These are phyloP conservation scores for Leucocoprinus leucothites DNA, from an alignment of 768 basidiomycete species.

Conservation along the genomic window DNA sequence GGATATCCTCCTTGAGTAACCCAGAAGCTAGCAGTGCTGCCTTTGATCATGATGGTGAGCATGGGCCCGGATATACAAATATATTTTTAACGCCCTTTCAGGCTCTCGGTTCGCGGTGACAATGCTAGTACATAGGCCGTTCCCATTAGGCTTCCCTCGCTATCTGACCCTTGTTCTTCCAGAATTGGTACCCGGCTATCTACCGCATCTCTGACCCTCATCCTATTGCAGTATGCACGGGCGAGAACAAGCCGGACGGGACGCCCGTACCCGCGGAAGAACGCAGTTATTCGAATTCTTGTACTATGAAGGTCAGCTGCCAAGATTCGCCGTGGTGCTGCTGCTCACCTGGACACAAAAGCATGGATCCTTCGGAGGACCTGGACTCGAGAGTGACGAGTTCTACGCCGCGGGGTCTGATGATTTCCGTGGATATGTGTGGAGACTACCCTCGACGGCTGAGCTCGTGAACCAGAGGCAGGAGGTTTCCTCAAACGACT, in stretches of 20 bases:
- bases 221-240: constrained; percentile 70
- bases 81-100: constrained; percentile 21
- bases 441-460: constrained; percentile 60
- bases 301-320: constrained; percentile 70
- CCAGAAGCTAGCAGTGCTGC: constrained; percentile 68
- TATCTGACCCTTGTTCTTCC: constrained; percentile 16
- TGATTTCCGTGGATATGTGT: constrained; percentile 77
- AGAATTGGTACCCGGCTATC: constrained; percentile 73
- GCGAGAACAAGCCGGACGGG: constrained; percentile 53
- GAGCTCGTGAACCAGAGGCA: constrained; percentile 43
- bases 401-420: constrained; percentile 80
- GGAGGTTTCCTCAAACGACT: constrained; percentile 42
- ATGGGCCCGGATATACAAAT: not conserved
- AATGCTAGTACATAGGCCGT: constrained; percentile 55
- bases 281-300: constrained; percentile 64
- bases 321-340: not conserved
- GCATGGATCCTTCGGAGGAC: constrained; percentile 77
- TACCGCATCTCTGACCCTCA: constrained; percentile 64
- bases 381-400: constrained; percentile 46
- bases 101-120: constrained; percentile 65
- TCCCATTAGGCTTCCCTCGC: not conserved
- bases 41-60: constrained; percentile 66
- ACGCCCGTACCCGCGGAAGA: constrained; percentile 40
- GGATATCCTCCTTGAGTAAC: constrained; percentile 37
- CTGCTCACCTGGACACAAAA: constrained; percentile 21